These are phyloP conservation scores for Solanum gandarillasii DNA, from an alignment of 257 asterid genomes.

Conservation along the genomic window DNA sequence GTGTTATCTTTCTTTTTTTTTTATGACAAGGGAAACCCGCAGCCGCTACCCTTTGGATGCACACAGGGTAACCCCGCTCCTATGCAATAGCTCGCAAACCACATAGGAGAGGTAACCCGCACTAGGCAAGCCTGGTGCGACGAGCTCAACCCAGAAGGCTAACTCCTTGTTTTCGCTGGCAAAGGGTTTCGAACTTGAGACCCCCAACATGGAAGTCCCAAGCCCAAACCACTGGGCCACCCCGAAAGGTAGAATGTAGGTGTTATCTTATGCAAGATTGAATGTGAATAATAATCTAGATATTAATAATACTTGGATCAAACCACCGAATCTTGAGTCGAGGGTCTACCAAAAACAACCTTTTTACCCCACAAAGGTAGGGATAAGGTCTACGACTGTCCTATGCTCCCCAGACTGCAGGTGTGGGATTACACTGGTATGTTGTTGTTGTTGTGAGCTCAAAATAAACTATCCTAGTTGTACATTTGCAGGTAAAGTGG, in stretches of 20 bases:
- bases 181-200: no score
- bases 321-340: neutral
- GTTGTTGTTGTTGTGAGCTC: neutral
- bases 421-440: neutral
- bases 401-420: neutral
- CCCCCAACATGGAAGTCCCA: no score
- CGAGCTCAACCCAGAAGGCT: no score
- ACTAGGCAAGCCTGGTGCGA: no score
- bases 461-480: neutral
- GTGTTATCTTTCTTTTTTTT: no score
- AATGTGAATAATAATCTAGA: neutral
- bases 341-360: neutral
- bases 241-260: neutral
- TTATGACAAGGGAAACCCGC: no score
- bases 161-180: no score
- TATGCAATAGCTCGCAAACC: no score
- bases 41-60: no score
- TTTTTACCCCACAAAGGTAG: neutral
- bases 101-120: no score
- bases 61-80: no score
- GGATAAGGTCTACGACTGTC: neutral
- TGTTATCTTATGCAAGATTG: neutral
- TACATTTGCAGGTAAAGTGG: neutral
- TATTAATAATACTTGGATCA: neutral
- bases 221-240: no score